Evolutionary conservation across 73 alveolate species (phyloP).

Genomic region (Tetrahymena elliotti): DNA sequence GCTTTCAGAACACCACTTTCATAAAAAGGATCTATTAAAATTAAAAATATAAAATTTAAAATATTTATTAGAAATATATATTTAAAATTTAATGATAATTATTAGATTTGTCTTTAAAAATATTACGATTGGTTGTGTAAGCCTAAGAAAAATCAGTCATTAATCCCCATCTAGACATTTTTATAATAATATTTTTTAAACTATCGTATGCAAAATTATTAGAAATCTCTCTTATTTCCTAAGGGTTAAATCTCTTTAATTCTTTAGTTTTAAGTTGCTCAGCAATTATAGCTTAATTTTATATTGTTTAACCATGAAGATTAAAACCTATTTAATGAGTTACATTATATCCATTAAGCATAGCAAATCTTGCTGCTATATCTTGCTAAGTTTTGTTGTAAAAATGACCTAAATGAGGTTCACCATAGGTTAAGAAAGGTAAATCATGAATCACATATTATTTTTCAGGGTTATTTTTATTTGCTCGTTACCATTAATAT

Average conservation of each 20-base stretch:
- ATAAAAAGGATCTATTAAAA: background rate
- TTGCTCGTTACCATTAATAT: background rate
- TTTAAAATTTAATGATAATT: too few species aligned
- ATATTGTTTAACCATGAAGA: background rate
- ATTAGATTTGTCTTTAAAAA: too few species aligned
- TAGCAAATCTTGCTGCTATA: slow-evolving; percentile 69
- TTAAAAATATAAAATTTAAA: background rate
- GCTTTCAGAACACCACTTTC: background rate
- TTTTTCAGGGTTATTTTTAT: background rate
- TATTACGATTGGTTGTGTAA: background rate
- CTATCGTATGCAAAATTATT: background rate
- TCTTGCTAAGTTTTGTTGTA: slow-evolving; percentile 72
- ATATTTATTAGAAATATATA: background rate
- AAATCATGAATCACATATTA: slow-evolving; percentile 69
- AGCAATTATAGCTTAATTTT: background rate
- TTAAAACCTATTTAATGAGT: background rate
- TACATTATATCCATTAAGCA: slow-evolving; percentile 24
- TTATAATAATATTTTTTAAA: background rate
- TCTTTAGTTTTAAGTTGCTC: background rate
- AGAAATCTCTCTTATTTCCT: background rate
- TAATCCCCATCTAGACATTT: background rate
- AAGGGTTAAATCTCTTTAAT: background rate
- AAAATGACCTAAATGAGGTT: slow-evolving; percentile 77
- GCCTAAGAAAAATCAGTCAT: background rate
- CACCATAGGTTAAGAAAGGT: slow-evolving; percentile 84